These are phyloP conservation scores for Myriosclerotinia duriaeana DNA, from an alignment of 2,329 filamentous ascomycete species.

Conservation along the genomic window DNA sequence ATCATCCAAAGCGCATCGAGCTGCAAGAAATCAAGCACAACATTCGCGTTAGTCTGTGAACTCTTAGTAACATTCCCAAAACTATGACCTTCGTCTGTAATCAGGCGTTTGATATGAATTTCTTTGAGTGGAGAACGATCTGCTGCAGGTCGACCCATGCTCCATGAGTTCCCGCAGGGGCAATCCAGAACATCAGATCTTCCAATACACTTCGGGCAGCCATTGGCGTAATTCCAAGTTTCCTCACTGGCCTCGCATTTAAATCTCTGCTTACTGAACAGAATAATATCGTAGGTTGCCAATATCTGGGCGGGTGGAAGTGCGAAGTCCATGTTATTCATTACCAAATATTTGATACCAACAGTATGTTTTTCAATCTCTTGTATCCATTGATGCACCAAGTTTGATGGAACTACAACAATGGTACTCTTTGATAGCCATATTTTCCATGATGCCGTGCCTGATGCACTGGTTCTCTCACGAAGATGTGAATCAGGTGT, in stretches of 20 bases:
- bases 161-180: constrained; percentile 16
- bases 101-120: constrained; percentile 82
- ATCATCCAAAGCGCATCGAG: constrained; percentile 82
- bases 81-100: constrained; percentile 89
- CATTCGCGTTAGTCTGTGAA: constrained; percentile 56
- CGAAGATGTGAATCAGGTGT: constrained; percentile 47
- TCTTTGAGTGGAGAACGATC: constrained; percentile 59
- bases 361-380: constrained; percentile 78
- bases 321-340: constrained; percentile 52
- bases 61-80: constrained; percentile 64
- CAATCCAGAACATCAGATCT: too few species aligned
- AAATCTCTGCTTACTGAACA: constrained; percentile 74
- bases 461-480: constrained; percentile 43
- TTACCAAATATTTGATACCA: constrained; percentile 62
- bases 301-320: constrained; percentile 62
- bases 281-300: constrained; percentile 67
- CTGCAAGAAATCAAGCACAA: constrained; percentile 53
- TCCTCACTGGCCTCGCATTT: constrained; percentile 55
- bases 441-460: constrained; percentile 50
- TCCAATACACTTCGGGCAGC: too few species aligned
- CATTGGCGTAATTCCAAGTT: not conserved
- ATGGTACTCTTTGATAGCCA: constrained; percentile 69
- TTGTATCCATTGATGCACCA: constrained; percentile 78
- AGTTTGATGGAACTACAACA: constrained; percentile 78
- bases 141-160: constrained; percentile 44